Evolutionary conservation across 257 asterid genomes (phyloP).

Genomic region (Primulina huaijiensis): DNA sequence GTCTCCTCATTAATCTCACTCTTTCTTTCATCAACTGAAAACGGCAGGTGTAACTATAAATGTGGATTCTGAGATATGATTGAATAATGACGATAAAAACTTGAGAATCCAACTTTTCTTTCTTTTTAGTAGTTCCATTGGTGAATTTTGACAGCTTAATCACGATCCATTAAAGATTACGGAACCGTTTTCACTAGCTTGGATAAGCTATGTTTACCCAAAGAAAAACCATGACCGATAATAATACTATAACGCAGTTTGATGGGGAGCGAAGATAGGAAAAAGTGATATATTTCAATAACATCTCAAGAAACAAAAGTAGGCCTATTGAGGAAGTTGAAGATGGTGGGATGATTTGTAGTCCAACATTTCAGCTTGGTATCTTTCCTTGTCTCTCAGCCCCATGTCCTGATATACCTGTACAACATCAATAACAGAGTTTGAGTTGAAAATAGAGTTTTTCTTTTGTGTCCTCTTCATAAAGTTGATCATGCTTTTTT

Average conservation of each 20-base stretch:
- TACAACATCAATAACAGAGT: conserved; percentile 18
- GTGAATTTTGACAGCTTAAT: too few species aligned
- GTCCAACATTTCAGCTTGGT: conserved; percentile 74
- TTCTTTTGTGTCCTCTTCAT: not conserved
- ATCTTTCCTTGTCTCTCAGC: conserved; percentile 77
- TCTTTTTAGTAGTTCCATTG: too few species aligned
- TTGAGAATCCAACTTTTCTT: too few species aligned
- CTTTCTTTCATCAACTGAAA: too few species aligned
- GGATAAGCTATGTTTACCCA: not conserved
- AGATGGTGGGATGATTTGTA: conserved; percentile 55
- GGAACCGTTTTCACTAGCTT: too few species aligned
- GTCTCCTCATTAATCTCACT: too few species aligned
- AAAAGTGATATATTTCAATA: conserved; percentile 1
- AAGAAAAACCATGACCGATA: not conserved
- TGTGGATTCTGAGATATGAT: too few species aligned
- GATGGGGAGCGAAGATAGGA: conserved; percentile 7
- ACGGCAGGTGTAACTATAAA: too few species aligned
- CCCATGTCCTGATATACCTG: conserved; percentile 95
- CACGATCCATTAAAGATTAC: too few species aligned
- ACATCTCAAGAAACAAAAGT: conserved; percentile 15
- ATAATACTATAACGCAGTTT: not conserved
- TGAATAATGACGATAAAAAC: too few species aligned
- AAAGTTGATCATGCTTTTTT: not conserved
- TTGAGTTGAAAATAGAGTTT: not conserved
- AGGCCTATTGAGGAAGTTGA: conserved; percentile 25